Percentiles rank a stretch among this genome's conserved stretches.
These are phyloP conservation scores for Diaporthe vexans DNA, from an alignment of 2,329 filamentous ascomycete genomes.

Conservation along the genomic window DNA sequence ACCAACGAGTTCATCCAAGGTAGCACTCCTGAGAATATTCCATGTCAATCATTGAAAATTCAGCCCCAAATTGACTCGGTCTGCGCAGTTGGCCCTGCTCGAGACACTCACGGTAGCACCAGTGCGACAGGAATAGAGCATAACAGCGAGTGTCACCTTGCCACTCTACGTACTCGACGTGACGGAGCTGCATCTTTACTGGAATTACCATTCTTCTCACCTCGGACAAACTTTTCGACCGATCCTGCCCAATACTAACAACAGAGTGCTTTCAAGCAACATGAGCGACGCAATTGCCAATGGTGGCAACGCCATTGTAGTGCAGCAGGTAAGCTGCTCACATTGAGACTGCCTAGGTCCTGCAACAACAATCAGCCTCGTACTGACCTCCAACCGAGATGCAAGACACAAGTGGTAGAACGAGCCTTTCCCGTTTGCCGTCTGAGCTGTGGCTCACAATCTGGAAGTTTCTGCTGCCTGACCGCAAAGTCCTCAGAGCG, in stretches of 20 bases:
- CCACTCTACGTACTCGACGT: neutral
- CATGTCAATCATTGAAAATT: neutral
- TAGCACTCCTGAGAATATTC: neutral
- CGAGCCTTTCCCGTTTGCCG: slow-evolving; percentile 6
- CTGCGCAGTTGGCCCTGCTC: neutral
- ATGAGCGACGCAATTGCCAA: neutral
- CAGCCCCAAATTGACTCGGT: too few species aligned
- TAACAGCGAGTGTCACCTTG: neutral
- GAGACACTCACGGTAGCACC: neutral
- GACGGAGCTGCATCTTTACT: neutral
- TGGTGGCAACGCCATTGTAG: neutral
- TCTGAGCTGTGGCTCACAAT: neutral
- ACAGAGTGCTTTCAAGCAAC: neutral
- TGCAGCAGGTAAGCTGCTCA: neutral
- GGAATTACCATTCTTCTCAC: neutral
- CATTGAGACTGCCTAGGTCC: too few species aligned
- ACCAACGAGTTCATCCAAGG: neutral
- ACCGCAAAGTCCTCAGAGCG: neutral
- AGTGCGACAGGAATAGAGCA: neutral
- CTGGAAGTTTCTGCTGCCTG: slow-evolving; percentile 22
- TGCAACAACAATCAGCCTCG: too few species aligned
- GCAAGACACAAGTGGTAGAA: neutral
- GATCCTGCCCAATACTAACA: neutral
- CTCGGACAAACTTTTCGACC: too few species aligned
- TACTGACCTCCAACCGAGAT: neutral